Base-by-base conservation (phyloP, 352 stramenopile genomes). In the Pythium aquatile region DNA sequence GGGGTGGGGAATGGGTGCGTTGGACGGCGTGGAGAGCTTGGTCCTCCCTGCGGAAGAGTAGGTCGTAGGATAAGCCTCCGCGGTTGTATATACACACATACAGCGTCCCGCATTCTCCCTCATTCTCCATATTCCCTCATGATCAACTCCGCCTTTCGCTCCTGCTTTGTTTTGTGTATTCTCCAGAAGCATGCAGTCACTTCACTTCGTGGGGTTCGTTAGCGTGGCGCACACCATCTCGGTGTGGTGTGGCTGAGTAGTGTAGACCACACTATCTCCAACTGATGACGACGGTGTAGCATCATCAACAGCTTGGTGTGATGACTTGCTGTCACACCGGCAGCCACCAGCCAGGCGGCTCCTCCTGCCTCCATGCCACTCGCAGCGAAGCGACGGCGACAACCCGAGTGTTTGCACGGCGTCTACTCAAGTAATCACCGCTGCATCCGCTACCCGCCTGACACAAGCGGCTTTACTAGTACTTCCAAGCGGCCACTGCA, bases 1-100 rank as follows among this genome's bases (percentile, higher is more conserved):
- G 3, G 11, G 30, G 16, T 11, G 14, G 35, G 32, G 32, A 58
- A 32, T 58, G 52, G 30, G 32, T 24, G 52, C 52, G 52, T 13
- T 44, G 52, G 30, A 58, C 24, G 52, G 20, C 52, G 52, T 58
- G 30, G 29, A 37, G 30, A 3, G 29, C 17, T 24, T 46, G 32
- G 52, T 58, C 30, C 52, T 58, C 52, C 52, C 52, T 58, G 2
- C 20, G 16, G 30, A 47, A 47, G 39, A 47, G 16, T 47, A 58
- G 52, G 52, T 58, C 30, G 52, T 30, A 58, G 52, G 52, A 58
- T 46, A 30, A 28, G 16, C 5, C 30, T 37, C 32, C 30, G 35
- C 52, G 52, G 47, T 46, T 58, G 52, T 58, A 37, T 37, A 58
- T 56, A 56, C 16, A 58, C 42, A 56, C 16, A 58, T 58, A 26